phyloP scores from a whole-genome alignment of 2,329 filamentous ascomycete species.

The Waltergamsia citrina region DNA sequence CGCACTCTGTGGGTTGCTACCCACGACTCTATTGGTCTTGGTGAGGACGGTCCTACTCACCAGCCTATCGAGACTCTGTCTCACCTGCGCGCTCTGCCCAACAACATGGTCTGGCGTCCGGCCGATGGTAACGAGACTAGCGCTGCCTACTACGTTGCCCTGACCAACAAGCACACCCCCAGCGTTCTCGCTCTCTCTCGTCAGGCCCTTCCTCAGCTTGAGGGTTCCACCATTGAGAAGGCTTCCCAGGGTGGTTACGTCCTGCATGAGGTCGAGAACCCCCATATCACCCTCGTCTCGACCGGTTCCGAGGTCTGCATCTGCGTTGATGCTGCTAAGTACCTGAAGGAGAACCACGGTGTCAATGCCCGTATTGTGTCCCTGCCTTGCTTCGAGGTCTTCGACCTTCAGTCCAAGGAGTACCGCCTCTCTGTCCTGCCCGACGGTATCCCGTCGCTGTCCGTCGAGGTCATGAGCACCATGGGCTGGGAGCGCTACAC shows the following conservation, averaged over 20 bases:
- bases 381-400: conserved; percentile 94
- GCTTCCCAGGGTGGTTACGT: conserved; percentile 95
- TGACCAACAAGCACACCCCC: conserved; percentile 84
- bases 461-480: conserved; percentile 93
- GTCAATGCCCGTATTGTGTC: conserved; percentile 88
- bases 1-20: conserved; percentile 94
- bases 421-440: conserved; percentile 90
- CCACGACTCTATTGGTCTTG: conserved; percentile 97
- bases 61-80: conserved; percentile 98
- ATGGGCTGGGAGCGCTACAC: conserved; percentile 99
- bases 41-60: conserved; percentile 96
- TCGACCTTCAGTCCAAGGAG: conserved; percentile 87
- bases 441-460: conserved; percentile 86
- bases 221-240: conserved; percentile 83
- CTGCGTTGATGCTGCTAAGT: conserved; percentile 85
- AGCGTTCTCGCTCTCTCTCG: conserved; percentile 91
- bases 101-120: conserved; percentile 99
- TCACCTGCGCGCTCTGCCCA: conserved; percentile 97
- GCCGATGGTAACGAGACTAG: conserved; percentile 98
- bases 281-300: conserved; percentile 81
- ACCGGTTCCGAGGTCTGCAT: conserved; percentile 95
- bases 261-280: conserved; percentile 72
- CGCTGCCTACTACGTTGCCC: conserved; percentile 91
- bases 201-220: conserved; percentile 96
- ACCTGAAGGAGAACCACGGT: conserved; percentile 79